A percentile compares a stretch with the other conserved stretches of the same genome.
Conservation (phyloP, 176 grass and related monocot genomes). For the Melocanna baccifera region DNA sequence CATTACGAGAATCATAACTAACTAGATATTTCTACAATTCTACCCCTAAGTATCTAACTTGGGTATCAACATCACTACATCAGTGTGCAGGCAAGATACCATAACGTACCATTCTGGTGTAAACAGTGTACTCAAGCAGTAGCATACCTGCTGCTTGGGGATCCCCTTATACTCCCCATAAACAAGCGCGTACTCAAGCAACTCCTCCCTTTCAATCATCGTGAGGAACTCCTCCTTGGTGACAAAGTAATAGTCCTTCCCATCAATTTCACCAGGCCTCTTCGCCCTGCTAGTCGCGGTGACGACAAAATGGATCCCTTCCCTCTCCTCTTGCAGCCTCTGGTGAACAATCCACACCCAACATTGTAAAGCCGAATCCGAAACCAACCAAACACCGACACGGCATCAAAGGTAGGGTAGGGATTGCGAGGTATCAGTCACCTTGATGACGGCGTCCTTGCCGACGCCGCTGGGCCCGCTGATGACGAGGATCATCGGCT, state of each 20-base stretch:
- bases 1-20: not conserved
- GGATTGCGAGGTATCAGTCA: conserved; percentile 27
- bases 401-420: not conserved
- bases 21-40: not conserved
- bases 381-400: not conserved
- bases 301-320: conserved; percentile 79
- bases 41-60: not conserved
- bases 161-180: conserved; percentile 95
- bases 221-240: conserved; percentile 80
- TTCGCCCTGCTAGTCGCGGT: conserved; percentile 73
- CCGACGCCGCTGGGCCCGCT: conserved; percentile 93
- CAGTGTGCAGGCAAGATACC: not conserved
- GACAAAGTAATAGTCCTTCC: conserved; percentile 92
- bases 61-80: not conserved
- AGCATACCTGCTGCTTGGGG: conserved; percentile 87
- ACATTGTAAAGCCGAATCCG: conserved; percentile 1
- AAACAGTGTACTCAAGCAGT: not conserved
- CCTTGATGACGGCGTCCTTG: conserved; percentile 97
- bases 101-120: not conserved
- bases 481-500: conserved; percentile 84
- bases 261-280: conserved; percentile 73
- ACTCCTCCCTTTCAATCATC: conserved; percentile 83
- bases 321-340: conserved; percentile 78
- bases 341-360: conserved; percentile 24
- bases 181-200: conserved; percentile 88